Evolutionary conservation across 257 asterid genomes (phyloP).

Genomic region (Vinca minor): DNA sequence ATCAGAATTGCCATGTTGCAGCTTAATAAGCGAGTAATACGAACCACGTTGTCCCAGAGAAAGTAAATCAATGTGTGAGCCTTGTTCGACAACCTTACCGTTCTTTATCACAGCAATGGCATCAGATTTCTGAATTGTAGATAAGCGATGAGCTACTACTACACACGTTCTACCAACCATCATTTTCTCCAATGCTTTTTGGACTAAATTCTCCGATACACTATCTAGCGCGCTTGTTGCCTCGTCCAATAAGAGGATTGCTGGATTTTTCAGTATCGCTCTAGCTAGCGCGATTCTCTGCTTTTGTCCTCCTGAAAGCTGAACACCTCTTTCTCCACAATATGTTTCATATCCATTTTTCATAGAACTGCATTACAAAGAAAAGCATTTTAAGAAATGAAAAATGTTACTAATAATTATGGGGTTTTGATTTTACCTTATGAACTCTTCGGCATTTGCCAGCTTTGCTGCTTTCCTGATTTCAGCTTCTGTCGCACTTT

Average conservation of each 20-base stretch:
- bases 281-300: conserved; percentile 67
- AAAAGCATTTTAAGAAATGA: background rate
- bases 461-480: conserved; percentile 45
- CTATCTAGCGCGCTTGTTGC: conserved; percentile 69
- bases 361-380: conserved; percentile 35
- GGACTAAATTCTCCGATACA: conserved; percentile 50
- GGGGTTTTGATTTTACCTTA: conserved; percentile 34
- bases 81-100: conserved; percentile 63
- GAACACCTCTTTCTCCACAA: conserved; percentile 73
- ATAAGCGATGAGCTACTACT: conserved; percentile 57
- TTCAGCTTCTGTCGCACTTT: conserved; percentile 47
- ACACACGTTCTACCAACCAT: conserved; percentile 56
- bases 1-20: conserved; percentile 24
- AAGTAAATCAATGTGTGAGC: conserved; percentile 51
- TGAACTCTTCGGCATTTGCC: conserved; percentile 77
- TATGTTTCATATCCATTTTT: conserved; percentile 51
- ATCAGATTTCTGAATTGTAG: conserved; percentile 59
- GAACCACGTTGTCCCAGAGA: conserved; percentile 35
- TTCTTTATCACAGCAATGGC: conserved; percentile 49
- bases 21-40: conserved; percentile 45
- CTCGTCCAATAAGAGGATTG: conserved; percentile 68
- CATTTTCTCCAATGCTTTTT: conserved; percentile 56
- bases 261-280: conserved; percentile 60
- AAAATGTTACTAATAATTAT: background rate
- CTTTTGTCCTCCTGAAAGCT: conserved; percentile 73